phyloP scores from a whole-genome alignment of 768 basidiomycete species.

The Collybia sordida region DNA sequence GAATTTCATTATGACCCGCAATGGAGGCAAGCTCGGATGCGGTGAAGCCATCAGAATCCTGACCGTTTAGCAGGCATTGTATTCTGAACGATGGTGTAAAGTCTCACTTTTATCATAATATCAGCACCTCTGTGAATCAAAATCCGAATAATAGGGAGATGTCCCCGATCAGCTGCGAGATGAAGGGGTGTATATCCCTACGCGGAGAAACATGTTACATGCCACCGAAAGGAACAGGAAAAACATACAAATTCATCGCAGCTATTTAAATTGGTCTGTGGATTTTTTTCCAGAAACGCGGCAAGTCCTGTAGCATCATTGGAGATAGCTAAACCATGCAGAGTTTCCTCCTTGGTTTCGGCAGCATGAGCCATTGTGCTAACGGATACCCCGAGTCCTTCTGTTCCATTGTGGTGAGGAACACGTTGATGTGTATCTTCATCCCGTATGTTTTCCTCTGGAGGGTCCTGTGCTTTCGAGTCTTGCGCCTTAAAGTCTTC shows the following conservation, averaged over 20 bases:
- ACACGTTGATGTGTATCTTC: slow-evolving; percentile 39
- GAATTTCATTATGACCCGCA: slow-evolving; percentile 57
- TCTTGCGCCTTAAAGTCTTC: slow-evolving; percentile 22
- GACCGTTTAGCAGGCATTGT: slow-evolving; percentile 6
- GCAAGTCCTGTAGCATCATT: slow-evolving; percentile 49
- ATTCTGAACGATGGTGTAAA: neutral
- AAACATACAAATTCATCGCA: slow-evolving; percentile 72
- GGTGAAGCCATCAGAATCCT: slow-evolving; percentile 71
- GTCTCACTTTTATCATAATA: slow-evolving; percentile 49
- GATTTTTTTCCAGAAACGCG: slow-evolving; percentile 39
- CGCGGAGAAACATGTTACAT: slow-evolving; percentile 2
- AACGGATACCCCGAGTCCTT: slow-evolving; percentile 61
- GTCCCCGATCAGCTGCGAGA: slow-evolving; percentile 83
- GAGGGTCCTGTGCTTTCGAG: slow-evolving; percentile 10
- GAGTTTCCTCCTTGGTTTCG: slow-evolving; percentile 33
- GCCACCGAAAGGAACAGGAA: neutral
- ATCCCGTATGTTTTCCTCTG: slow-evolving; percentile 41
- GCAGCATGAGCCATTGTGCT: slow-evolving; percentile 52
- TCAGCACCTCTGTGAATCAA: slow-evolving; percentile 70
- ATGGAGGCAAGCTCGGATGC: slow-evolving; percentile 59
- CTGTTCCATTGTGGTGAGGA: slow-evolving; percentile 21
- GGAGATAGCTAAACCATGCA: slow-evolving; percentile 65
- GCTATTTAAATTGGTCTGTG: slow-evolving; percentile 52
- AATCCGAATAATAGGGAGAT: slow-evolving; percentile 50
- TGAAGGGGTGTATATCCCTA: slow-evolving; percentile 91